A percentile compares a stretch with the other conserved stretches of the same genome.
These are phyloP conservation scores for Tolypocladium inflatum DNA, from an alignment of 2,329 filamentous ascomycete species.

Conservation along the genomic window DNA sequence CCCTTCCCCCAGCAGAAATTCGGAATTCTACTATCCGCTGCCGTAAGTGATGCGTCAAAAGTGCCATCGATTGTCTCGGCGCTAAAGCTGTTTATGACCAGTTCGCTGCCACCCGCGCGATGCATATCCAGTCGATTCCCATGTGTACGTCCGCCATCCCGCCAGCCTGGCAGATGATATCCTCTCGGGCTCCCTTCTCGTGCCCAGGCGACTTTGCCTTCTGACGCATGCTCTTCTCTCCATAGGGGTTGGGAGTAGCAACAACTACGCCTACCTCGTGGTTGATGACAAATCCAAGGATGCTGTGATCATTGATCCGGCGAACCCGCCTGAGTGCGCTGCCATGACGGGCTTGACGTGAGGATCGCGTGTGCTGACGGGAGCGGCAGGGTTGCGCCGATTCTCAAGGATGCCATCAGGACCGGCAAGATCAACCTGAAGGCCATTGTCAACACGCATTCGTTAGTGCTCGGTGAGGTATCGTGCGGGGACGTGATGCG, in stretches of 20 bases:
- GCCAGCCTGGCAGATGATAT: too few species aligned
- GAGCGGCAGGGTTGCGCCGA: slow-evolving; percentile 43
- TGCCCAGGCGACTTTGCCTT: background rate
- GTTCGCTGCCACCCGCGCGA: slow-evolving; percentile 26
- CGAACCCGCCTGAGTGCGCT: slow-evolving; percentile 64
- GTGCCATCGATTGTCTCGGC: background rate
- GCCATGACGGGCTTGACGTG: background rate
- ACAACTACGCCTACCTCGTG: slow-evolving; percentile 82
- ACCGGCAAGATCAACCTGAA: slow-evolving; percentile 70
- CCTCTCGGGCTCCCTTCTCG: background rate
- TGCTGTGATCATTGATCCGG: slow-evolving; percentile 71
- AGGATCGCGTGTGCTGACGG: background rate
- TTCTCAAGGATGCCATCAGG: slow-evolving; percentile 64
- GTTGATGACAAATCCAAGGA: slow-evolving; percentile 71
- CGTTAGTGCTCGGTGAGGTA: slow-evolving; percentile 49
- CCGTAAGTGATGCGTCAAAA: background rate
- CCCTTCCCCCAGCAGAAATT: slow-evolving; percentile 22
- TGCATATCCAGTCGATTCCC: slow-evolving; percentile 83
- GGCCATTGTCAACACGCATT: slow-evolving; percentile 92
- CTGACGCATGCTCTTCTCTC: background rate
- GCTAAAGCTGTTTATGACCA: background rate
- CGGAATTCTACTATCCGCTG: slow-evolving; percentile 8
- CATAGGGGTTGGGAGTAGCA: slow-evolving; percentile 63
- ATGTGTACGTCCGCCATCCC: slow-evolving; percentile 53
- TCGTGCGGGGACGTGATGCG: background rate